Evolutionary conservation across 2,329 filamentous ascomycete species (phyloP), one percentile per base, ranked within the genome.

Genomic region (Botryotinia calthae): DNA sequence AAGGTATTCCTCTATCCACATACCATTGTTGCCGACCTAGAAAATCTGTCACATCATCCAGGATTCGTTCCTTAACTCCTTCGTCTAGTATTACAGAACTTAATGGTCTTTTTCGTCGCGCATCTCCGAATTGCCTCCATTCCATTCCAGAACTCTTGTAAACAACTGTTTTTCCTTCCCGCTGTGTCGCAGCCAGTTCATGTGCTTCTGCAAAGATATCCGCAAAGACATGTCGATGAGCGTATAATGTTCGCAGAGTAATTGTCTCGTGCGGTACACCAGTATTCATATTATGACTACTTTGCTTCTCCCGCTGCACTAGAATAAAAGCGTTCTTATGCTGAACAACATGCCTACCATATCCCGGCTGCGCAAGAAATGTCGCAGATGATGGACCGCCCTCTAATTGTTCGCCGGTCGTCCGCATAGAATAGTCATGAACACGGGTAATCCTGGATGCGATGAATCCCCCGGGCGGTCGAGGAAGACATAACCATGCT

Each of bases 191-290:
- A 1, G 95, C 94, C 73, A 98, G 86, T 28, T 88, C 85, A 80
- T 97, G 93, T 5, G 96, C 95, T 82, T 98, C 94, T 34, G 87
- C 87, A 79, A 99, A 98, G 22, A 99, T 89, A 34, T 94, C 89
- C 81, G 97, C 93, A 79, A 99, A 98, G 22, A 98, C 88, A 78
- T 95, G 89, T 4, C 95, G 91, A 77, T 97, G 91, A 65, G 93
- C 88, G 85, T 97, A 98, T 20, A 99, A 86, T 1, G 96, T 95
- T 4, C 95, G 98, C 74, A 99, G 84, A 73, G 94, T 96, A 66
- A 99, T 88, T 0, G 95, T 97, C 83, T 99, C 96, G 85, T 97
- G 97, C 1, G 96, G 96, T 77, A 93, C 92, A 73, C 95, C 96
- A 40, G 91, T 95, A 67, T 90, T 89, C 79, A 92, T 88, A 79